Base-by-base conservation (phyloP, 2,329 filamentous ascomycete species). In the Colletotrichum orchidophilum region DNA sequence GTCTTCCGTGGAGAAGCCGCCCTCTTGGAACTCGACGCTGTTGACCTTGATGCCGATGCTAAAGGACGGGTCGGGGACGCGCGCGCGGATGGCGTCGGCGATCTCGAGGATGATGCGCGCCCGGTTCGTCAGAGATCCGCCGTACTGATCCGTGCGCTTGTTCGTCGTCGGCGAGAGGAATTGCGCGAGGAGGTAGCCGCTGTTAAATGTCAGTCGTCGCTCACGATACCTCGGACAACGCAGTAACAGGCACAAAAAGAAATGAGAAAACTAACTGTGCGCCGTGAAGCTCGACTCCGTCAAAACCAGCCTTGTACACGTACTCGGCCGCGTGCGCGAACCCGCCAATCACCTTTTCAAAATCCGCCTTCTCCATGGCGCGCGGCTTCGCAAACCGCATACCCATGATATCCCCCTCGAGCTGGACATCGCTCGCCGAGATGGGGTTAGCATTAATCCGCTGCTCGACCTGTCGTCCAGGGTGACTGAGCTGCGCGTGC, bases 401-500 rank as follows among this genome's bases (percentile, higher is more conserved):
- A 72, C 85, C 85, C 81, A 85, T 84, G 35, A 78, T 62, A 21
- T 79, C 74, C 6, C 79, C 80, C 72, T 78, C 76, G 1, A 84
- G 77, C 69, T 83, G 81, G 39, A 83, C 74, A 61, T 83, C 81
- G 54, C 80, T 82, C 2, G 83, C 80, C 18, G 81, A 82, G 61
- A 85, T 80, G 8, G 82, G 81, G 35, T 81, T 63, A 52, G 76
- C 75, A 66, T 83, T 79, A 13, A 84, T 72, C 1, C 69, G 69
- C 8, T 74, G 74, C 8, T 76, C 26, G 21, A 78, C 78, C 76
- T 92, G 90, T 0, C 90, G 83, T 13, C 91, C 91, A 0, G 91
- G 89, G 76, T 93, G 91, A 70, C 84, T 87, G 70, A 93, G 83
- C 76, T 93, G 90, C 3, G 83, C 87, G 13, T 92, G 80, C n/a